Base-by-base conservation (phyloP, 2,329 filamentous ascomycete genomes). In the Karstenula rhodostoma region DNA sequence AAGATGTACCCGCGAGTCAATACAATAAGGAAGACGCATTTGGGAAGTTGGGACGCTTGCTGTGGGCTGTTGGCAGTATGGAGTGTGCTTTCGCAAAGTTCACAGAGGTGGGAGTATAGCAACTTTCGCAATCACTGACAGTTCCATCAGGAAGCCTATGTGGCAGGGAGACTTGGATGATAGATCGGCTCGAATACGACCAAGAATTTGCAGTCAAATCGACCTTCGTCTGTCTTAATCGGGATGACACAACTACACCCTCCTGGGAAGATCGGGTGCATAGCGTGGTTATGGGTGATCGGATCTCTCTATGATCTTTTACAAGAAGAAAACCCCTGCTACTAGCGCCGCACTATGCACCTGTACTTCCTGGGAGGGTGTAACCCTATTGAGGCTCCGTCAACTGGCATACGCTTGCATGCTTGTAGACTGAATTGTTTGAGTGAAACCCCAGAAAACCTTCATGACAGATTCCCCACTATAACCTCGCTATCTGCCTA, bases 381-480 rank as follows among this genome's bases (percentile, higher is more conserved):
- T 56, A 57, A 43, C 63, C 62, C 58, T 22, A n/a, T 51, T 61
- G 42, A 57, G 60, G 63, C 52, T 51, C 59, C 64, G 62, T 62
- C 59, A 67, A 35, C 60, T 61, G 60, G 57, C 56, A 44, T 42
- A 59, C 58, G 59, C 57, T 64, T 61, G 43, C 35, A 60, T 65
- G 52, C 57, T 54, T 37, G n/a, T n/a, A 50, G 43, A 19, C 49
- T 33, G 55, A n/a, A 48, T 48, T 25, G 27, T 56, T 63, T 67
- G 65, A 43, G 63, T 50, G 46, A 55, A 60, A 59, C 60, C 52
- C 56, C 50, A 19, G 56, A 65, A 7, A 2, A 42, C 10, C 23
- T 22, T 64, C 42, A n/a, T 61, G 58, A 64, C 63, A 64, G 46
- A 64, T 48, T 50, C 58, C 58, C 59, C 67, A 66, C 63, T 55